Base-by-base conservation (phyloP, 306 rosid species). In the Bauhinia variegata region DNA sequence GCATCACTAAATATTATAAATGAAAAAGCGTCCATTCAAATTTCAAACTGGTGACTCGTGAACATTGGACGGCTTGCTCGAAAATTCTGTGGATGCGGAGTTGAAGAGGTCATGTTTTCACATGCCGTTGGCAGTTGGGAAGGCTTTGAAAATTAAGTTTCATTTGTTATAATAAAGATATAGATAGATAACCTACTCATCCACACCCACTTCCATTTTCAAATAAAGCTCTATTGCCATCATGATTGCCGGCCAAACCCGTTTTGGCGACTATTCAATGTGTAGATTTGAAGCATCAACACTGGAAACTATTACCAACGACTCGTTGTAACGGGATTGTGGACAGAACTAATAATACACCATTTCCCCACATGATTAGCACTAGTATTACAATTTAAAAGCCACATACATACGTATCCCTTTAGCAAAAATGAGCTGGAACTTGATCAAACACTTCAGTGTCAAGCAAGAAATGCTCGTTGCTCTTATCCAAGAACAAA, bases 381-480 rank as follows among this genome's bases (percentile, higher is more conserved):
- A 11, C 19, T 7, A 39, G 12, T n/a, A 19, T 17, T 41, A 19
- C 7, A 42, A 60, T 23, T 41, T 41, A 36, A 36, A 6, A 23
- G 30, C 34, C 41, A 3, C n/a, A 53, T 30, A 62, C 11, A 10
- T 12, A 6, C 16, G 4, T 43, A 18, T 70, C 33, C 48, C 16
- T 32, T 31, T 19, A 57, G 13, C 17, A 7, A 16, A n/a, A 39
- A 10, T 63, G 67, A 47, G 76, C 72, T 56, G 67, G 63, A 68
- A 68, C n/a, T 37, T 50, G 12, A 54, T 36, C 15, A 56, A n/a
- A 33, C 41, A 28, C 16, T 62, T 69, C 76, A 70, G 67, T 48
- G 67, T 4, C 53, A 30, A 70, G 64, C 75, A 63, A 62, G 75
- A 42, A 61, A 64, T 38, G 55, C 41, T 54, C 51, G 33, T 62